Conservation (phyloP, 345 rosid species). For the Rhizophora mangle region DNA sequence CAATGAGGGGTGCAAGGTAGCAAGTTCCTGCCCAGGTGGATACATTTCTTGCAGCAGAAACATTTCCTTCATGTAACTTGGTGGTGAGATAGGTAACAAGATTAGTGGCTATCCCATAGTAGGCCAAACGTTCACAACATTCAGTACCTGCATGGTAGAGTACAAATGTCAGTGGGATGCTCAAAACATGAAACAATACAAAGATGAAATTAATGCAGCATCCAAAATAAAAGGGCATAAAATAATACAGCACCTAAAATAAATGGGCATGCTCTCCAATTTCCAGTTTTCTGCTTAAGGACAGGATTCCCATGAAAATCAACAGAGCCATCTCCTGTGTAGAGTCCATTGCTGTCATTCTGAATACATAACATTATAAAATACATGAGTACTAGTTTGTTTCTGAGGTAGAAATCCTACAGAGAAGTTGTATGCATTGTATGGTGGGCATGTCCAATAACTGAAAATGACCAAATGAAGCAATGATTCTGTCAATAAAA, state of each 20-base stretch:
- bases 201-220: conserved; percentile 19
- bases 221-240: conserved; percentile 82
- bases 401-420: background rate
- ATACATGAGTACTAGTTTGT: background rate
- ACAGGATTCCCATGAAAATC: conserved; percentile 67
- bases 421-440: background rate
- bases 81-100: conserved; percentile 80
- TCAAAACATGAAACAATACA: background rate
- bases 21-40: conserved; percentile 91
- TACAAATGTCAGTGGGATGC: conserved; percentile 13
- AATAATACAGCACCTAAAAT: conserved; percentile 57
- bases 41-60: conserved; percentile 82
- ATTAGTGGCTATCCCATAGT: conserved; percentile 85
- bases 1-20: conserved; percentile 88
- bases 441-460: background rate
- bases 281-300: conserved; percentile 76
- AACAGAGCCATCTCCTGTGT: conserved; percentile 94
- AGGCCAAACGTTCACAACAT: conserved; percentile 93
- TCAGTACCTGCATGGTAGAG: conserved; percentile 55
- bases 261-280: conserved; percentile 96
- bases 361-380: conserved; percentile 18
- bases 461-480: background rate
- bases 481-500: background rate
- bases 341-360: conserved; percentile 41
- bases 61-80: conserved; percentile 83